These are phyloP conservation scores for Chlamydomonas eustigma DNA, from an alignment of 139 green algal genomes.

Conservation along the genomic window DNA sequence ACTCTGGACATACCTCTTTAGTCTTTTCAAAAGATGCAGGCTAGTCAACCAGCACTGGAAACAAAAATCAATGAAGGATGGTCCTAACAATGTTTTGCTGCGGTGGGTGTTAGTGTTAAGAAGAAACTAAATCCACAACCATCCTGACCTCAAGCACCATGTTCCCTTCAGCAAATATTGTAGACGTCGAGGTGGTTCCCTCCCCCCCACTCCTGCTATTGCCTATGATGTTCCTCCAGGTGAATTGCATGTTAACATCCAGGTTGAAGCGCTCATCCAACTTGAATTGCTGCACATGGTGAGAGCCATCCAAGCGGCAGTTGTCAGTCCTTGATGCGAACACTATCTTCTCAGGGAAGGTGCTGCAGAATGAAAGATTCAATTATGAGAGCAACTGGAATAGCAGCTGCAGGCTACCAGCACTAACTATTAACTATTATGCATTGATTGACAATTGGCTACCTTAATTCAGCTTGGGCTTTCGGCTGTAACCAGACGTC, in stretches of 20 bases:
- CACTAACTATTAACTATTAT: neutral
- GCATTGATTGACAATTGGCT: neutral
- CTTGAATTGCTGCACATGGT: slow-evolving; percentile 13
- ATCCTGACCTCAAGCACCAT: neutral
- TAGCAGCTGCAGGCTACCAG: no score
- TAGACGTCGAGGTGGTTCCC: neutral
- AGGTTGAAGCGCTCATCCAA: slow-evolving; percentile 20
- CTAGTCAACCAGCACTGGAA: no score
- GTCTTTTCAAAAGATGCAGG: no score
- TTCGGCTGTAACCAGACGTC: slow-evolving; percentile 15
- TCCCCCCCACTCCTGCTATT: neutral
- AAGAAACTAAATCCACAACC: neutral
- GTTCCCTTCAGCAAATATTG: neutral
- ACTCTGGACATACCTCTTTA: no score
- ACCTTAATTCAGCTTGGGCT: neutral
- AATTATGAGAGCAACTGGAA: no score
- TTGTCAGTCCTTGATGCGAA: neutral
- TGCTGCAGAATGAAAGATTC: neutral
- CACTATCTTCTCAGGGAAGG: neutral
- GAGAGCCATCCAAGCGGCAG: slow-evolving; percentile 1
- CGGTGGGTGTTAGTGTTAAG: no score
- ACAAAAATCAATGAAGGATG: no score
- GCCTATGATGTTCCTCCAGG: neutral
- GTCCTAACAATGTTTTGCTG: no score
- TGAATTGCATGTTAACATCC: slow-evolving; percentile 5